Evolutionary conservation across 352 stramenopile species (phyloP).

Genomic region (Phytophthora podocarpi): DNA sequence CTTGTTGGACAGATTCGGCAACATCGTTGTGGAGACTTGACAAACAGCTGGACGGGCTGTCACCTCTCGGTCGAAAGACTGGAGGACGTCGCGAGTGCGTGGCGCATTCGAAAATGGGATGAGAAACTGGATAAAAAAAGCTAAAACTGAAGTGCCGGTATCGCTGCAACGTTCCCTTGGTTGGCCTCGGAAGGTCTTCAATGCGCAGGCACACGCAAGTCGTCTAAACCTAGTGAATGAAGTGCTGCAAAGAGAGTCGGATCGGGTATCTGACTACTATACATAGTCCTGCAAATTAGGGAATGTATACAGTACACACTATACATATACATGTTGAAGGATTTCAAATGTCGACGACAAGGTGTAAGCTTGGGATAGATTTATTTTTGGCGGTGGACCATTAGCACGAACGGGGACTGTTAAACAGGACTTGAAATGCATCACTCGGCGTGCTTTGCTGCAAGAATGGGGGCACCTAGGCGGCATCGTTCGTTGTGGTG

Average conservation of each 20-base stretch:
- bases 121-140: too few relatives aligned
- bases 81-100: slow-evolving; percentile 13
- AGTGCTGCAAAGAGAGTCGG: slow-evolving; percentile 16
- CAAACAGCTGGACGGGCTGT: slow-evolving; percentile 15
- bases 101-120: slow-evolving; percentile 31
- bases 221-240: slow-evolving; percentile 27
- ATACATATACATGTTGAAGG: too few relatives aligned
- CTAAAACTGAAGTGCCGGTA: too few relatives aligned
- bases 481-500: neutral
- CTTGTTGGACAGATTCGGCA: slow-evolving; percentile 33
- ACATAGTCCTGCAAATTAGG: neutral
- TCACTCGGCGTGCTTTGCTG: too few relatives aligned
- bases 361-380: too few relatives aligned
- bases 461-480: slow-evolving; percentile 2
- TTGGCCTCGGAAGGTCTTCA: slow-evolving; percentile 13
- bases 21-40: slow-evolving; percentile 18
- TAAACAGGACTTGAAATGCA: neutral
- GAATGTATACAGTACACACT: slow-evolving; percentile 13
- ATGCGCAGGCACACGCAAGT: slow-evolving; percentile 17
- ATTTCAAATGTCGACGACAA: too few relatives aligned
- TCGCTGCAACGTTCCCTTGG: neutral
- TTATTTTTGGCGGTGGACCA: too few relatives aligned
- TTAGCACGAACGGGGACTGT: neutral
- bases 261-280: slow-evolving; percentile 5
- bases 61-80: slow-evolving; percentile 16